Conservation (phyloP, 139 green algal species). For the Auxenochlorella pyrenoidosa region DNA sequence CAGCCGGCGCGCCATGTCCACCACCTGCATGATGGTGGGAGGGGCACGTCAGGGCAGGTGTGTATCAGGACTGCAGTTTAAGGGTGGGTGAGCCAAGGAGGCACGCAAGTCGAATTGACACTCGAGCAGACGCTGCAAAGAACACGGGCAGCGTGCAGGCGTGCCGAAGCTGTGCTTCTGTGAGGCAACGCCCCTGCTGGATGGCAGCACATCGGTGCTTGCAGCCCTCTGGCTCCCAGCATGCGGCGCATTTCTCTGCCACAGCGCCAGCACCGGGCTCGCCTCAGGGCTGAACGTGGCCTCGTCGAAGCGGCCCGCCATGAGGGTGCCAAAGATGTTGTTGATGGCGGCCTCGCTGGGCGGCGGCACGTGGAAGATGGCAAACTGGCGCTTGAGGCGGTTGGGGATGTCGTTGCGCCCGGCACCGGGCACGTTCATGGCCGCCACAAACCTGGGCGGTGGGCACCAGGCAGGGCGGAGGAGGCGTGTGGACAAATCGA, state of each 20-base stretch:
- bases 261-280: neutral
- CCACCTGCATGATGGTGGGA: conserved; percentile 38
- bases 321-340: conserved; percentile 90
- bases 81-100: too few relatives aligned
- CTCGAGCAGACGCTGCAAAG: too few relatives aligned
- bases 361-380: conserved; percentile 89
- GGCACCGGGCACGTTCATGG: conserved; percentile 90
- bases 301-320: conserved; percentile 65
- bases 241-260: neutral
- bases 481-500: too few relatives aligned
- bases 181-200: too few relatives aligned
- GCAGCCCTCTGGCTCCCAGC: neutral
- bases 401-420: conserved; percentile 96
- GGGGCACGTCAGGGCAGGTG: too few relatives aligned
- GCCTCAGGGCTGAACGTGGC: conserved; percentile 42
- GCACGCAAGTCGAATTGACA: too few relatives aligned
- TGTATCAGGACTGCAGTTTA: too few relatives aligned
- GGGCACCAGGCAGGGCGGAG: neutral
- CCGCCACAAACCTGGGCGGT: conserved; percentile 78
- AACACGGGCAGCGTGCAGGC: too few relatives aligned
- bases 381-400: conserved; percentile 96
- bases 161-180: neutral
- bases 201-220: too few relatives aligned
- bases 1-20: conserved; percentile 75
- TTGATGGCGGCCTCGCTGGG: conserved; percentile 87